Evolutionary conservation across 2,329 filamentous ascomycete genomes (phyloP).

Genomic region (Magnaporthiopsis poae): DNA sequence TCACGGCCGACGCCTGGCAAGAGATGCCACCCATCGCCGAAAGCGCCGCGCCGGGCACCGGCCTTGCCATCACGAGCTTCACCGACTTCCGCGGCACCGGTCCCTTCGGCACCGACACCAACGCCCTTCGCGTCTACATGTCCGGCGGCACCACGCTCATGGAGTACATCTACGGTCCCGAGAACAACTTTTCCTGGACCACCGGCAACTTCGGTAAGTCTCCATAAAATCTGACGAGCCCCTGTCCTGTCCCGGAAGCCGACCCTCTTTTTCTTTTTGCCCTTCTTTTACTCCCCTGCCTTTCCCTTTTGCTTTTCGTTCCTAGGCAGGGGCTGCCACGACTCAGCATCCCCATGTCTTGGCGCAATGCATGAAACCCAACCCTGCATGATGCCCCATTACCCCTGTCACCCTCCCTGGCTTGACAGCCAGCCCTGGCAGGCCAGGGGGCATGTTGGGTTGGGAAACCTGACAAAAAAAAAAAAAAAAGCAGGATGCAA

Average conservation of each 20-base stretch:
- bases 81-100: constrained; percentile 6
- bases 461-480: too few species aligned
- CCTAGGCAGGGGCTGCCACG: neutral
- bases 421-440: neutral
- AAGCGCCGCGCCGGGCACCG: constrained; percentile 3
- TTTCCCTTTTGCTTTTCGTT: neutral
- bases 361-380: neutral
- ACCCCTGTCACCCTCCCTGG: neutral
- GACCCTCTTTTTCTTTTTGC: neutral
- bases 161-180: constrained; percentile 1
- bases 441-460: too few species aligned
- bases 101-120: neutral
- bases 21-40: constrained; percentile 1
- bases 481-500: neutral
- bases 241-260: neutral
- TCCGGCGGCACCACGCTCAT: constrained; percentile 1
- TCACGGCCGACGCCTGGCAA: neutral
- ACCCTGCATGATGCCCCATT: neutral
- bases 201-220: constrained; percentile 5
- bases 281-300: too few species aligned
- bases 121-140: constrained; percentile 3
- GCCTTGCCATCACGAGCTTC: neutral
- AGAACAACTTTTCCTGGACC: constrained; percentile 5
- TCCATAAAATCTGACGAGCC: neutral
- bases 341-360: neutral